Base-by-base conservation (phyloP, 768 basidiomycete genomes). In the Kwoniella europaea region DNA sequence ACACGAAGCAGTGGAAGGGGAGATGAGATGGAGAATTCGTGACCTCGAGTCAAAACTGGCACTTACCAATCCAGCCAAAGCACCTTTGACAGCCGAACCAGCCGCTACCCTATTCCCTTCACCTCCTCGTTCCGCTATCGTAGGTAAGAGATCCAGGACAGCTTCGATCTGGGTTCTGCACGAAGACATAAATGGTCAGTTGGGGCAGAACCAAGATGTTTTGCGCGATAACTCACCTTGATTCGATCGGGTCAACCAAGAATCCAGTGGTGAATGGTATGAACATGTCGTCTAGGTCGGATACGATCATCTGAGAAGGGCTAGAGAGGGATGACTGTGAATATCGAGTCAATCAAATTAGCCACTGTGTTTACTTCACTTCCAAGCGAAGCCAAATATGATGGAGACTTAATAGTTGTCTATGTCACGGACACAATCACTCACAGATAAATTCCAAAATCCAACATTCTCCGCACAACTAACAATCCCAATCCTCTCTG, bases 221-320 rank as follows among this genome's bases (percentile, higher is more conserved):
- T 16, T 22, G 41, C 24, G 27, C 42, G 41, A 29, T 18, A 13
- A 84, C 88, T 71, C 73, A 93, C 92, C 90, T 87, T 57, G 89
- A 90, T 70, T 90, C 88, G 63, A 78, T 71, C 15, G 93, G 91
- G 69, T 92, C 87, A 10, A 91, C 93, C 70, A 98, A 91, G 52
- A 95, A 85, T 2, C 90, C 91, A 5, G 86, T 84, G 20, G 86
- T 85, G 24, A 93, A 82, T 0, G 97, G 97, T 1, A 92, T 83
- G 83, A 95, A 98, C 20, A 94, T 89, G 65, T 99, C 97, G n/a
- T 93, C 91, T 46, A 98, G 84, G 80, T 98, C 97, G 1, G 92
- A 85, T 10, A 98, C 88, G 55, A 98, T 88, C 55, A 95, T 86
- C 86, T 95, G 77, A 86, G 84, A 65, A 4, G 78, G 75, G 16